Evolutionary conservation across 805 yeast species (phyloP), one percentile per base, ranked within the genome.

Genomic region (Ogataea saltuana): DNA sequence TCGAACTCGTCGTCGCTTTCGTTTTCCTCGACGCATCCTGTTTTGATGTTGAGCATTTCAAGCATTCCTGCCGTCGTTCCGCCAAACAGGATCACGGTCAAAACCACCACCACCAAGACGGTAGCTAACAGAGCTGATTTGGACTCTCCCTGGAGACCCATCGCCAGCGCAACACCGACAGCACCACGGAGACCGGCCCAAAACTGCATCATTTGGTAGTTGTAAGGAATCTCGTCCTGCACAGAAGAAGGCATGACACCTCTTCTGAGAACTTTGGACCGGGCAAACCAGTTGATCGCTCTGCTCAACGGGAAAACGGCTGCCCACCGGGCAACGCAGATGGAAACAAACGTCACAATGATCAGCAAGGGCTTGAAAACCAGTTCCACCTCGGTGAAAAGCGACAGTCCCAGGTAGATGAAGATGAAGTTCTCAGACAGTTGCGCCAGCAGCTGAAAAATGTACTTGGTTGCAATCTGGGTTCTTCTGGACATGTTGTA

Each of bases 141-240:
- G 43, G 87, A 82, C 59, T 91, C 97, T 48, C 98, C 99, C 66
- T 88, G 96, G 30, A 93, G 70, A 11, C 99, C 99, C 81, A 95
- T 88, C 0, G 99, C 99, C 58, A 93, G 75, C 0, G 99, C 99
- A 4, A 93, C 99, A 51, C 99, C 99, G 26, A 93, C 99, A 1
- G 99, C 99, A 46, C 99, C 99, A 60, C 99, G 76, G 44, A 93
- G 72, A 3, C 99, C 99, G 2, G 99, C 99, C 99, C 99, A 93
- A 64, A 93, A 93, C 39, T 91, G 88, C 99, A 93, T 93, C 87
- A 89, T 88, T 68, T 93, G 99, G 65, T 93, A 93, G 48, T 85
- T 88, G 57, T 88, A 91, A 19, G 96, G 93, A 49, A 93, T 89
- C 67, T 91, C 98, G 56, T 89, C 97, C 2, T 86, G 85, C 9